Percentiles rank a stretch among this genome's conserved stretches.
phyloP scores from a whole-genome alignment of 257 asterid species.

The Nicotiana benthamiana region DNA sequence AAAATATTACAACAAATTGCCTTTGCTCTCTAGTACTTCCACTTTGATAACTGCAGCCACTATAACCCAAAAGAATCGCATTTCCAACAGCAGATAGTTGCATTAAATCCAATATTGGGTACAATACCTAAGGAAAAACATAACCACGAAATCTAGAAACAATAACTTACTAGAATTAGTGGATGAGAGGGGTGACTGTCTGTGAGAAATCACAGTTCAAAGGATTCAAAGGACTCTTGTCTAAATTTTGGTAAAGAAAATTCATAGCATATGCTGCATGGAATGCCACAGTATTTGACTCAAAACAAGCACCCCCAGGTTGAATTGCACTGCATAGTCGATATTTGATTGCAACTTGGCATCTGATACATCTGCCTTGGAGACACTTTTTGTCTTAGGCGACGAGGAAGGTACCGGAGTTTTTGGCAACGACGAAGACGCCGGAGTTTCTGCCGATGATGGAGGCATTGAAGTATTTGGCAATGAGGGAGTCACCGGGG shows the following conservation, averaged over 20 bases:
- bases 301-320: conserved; percentile 63
- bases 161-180: conserved; percentile 41
- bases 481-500: conserved; percentile 12
- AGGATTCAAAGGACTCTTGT: conserved; percentile 29
- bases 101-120: background rate
- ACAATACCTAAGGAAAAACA: background rate
- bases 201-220: conserved; percentile 43
- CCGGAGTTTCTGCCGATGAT: background rate
- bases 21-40: conserved; percentile 21
- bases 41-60: conserved; percentile 38
- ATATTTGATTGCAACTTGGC: conserved; percentile 40
- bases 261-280: conserved; percentile 70
- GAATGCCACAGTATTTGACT: conserved; percentile 35
- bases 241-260: conserved; percentile 34
- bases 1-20: background rate
- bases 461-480: conserved; percentile 14
- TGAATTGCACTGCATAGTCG: conserved; percentile 59
- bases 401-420: conserved; percentile 14
- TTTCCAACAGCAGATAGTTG: background rate
- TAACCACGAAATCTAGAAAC: background rate
- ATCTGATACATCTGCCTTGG: conserved; percentile 32
- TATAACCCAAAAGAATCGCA: conserved; percentile 30
- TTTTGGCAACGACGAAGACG: background rate
- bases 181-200: conserved; percentile 39
- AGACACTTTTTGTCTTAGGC: conserved; percentile 40